These are phyloP conservation scores for Bromus sterilis DNA, from an alignment of 176 grass and related monocot genomes.

Conservation along the genomic window DNA sequence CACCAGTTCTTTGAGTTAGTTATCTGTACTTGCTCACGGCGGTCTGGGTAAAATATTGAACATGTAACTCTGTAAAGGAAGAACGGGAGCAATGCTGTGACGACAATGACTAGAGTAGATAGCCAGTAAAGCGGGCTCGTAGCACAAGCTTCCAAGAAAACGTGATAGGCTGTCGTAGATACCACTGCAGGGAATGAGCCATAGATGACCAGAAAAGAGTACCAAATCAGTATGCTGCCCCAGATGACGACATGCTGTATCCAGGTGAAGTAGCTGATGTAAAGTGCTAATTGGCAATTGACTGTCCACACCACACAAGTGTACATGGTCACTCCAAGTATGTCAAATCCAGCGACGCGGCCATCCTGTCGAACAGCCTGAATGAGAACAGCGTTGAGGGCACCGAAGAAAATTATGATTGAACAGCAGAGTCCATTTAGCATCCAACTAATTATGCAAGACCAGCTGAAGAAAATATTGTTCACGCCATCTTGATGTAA, in stretches of 20 bases:
- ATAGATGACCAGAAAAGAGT: slow-evolving; percentile 52
- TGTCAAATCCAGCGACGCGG: slow-evolving; percentile 39
- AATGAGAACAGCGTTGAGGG: slow-evolving; percentile 42
- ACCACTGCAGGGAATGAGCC: slow-evolving; percentile 41
- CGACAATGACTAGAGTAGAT: slow-evolving; percentile 51
- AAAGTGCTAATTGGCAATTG: slow-evolving; percentile 80
- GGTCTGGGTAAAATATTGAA: slow-evolving; percentile 52
- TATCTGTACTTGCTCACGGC: slow-evolving; percentile 56
- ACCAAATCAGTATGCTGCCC: slow-evolving; percentile 78
- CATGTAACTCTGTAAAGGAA: slow-evolving; percentile 35
- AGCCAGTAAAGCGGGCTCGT: slow-evolving; percentile 68
- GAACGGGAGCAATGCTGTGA: slow-evolving; percentile 68
- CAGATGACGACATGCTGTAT: slow-evolving; percentile 89
- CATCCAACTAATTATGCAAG: slow-evolving; percentile 67
- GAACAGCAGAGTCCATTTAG: slow-evolving; percentile 68
- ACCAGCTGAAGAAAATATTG: slow-evolving; percentile 82
- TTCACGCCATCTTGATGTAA: slow-evolving; percentile 88
- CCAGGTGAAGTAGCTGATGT: slow-evolving; percentile 75
- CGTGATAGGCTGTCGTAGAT: slow-evolving; percentile 54
- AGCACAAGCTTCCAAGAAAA: slow-evolving; percentile 62
- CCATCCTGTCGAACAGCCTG: slow-evolving; percentile 70
- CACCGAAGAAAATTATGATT: slow-evolving; percentile 74
- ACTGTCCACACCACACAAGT: slow-evolving; percentile 89
- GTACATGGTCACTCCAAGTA: slow-evolving; percentile 87
- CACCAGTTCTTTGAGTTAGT: slow-evolving; percentile 36